These are phyloP conservation scores for Phialophora tarda DNA, from an alignment of 2,329 filamentous ascomycete species.

Conservation along the genomic window DNA sequence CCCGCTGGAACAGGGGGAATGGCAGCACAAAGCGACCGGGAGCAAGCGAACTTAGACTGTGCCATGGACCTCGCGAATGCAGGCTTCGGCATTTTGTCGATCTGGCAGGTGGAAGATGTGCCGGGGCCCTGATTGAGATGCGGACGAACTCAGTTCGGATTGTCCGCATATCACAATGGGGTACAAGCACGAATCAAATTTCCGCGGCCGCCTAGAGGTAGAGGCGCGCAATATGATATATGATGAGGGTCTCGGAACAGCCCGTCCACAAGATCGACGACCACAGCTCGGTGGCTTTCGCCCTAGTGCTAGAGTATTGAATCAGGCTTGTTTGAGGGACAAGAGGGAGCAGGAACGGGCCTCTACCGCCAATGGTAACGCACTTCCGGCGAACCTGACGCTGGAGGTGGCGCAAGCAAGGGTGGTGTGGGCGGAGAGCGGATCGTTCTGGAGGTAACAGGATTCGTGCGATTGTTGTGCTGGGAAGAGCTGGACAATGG, in stretches of 20 bases:
- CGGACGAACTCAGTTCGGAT: constrained; percentile 17
- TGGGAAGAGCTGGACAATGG: neutral
- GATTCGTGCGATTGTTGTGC: neutral
- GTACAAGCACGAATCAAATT: constrained; percentile 34
- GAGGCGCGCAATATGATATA: constrained; percentile 11
- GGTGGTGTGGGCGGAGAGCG: neutral
- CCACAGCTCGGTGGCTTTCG: constrained; percentile 4
- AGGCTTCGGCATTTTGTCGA: constrained; percentile 21
- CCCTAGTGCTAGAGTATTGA: neutral
- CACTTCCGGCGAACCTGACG: neutral
- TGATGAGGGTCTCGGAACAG: constrained; percentile 16
- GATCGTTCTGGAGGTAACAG: neutral
- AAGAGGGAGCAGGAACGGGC: neutral
- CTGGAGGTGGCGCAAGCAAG: constrained; percentile 4
- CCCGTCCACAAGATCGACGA: constrained; percentile 4
- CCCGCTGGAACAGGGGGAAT: constrained; percentile 21
- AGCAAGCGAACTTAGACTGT: constrained; percentile 4
- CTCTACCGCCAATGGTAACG: neutral
- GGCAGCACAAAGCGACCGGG: constrained; percentile 23
- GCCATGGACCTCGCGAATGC: constrained; percentile 7
- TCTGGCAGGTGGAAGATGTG: constrained; percentile 22
- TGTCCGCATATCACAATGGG: constrained; percentile 22
- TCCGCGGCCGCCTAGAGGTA: constrained; percentile 26
- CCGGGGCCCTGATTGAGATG: constrained; percentile 17
- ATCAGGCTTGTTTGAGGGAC: neutral